phyloP scores from a whole-genome alignment of 2,329 filamentous ascomycete genomes.

The Penicillium sp. region DNA sequence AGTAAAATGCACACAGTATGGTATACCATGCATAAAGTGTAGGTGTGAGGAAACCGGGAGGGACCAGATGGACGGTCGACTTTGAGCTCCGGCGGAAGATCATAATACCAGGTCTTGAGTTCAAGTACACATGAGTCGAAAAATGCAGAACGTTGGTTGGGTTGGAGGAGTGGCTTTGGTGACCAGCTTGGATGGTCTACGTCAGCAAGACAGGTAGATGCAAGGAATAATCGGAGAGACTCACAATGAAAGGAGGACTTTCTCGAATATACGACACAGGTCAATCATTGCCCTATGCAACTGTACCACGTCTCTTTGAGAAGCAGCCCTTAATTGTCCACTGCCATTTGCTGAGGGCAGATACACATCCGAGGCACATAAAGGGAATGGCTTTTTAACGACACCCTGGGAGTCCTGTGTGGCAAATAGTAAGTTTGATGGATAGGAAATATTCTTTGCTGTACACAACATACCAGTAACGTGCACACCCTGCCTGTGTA shows the following conservation, averaged over 20 bases:
- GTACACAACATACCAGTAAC: slow-evolving; percentile 29
- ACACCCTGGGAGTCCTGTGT: slow-evolving; percentile 31
- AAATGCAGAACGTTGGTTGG: slow-evolving; percentile 24
- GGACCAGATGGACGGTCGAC: slow-evolving; percentile 23
- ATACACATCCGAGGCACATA: slow-evolving; percentile 10
- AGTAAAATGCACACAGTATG: slow-evolving; percentile 36
- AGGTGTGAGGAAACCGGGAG: slow-evolving; percentile 29
- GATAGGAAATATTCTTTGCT: too few relatives aligned
- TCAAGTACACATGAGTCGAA: slow-evolving; percentile 33
- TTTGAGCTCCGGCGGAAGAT: slow-evolving; percentile 32
- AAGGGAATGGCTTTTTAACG: slow-evolving; percentile 27
- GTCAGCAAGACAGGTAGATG: neutral
- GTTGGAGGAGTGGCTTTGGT: slow-evolving; percentile 27
- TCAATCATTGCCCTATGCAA: slow-evolving; percentile 30
- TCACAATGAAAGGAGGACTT: slow-evolving; percentile 32
- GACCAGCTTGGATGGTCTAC: slow-evolving; percentile 26
- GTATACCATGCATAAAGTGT: slow-evolving; percentile 37
- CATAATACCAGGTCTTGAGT: slow-evolving; percentile 37
- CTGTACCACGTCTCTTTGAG: slow-evolving; percentile 16
- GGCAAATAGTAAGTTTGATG: neutral
- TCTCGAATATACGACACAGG: slow-evolving; percentile 32
- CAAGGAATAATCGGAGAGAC: neutral
- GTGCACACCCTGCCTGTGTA: slow-evolving; percentile 40
- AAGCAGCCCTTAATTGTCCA: slow-evolving; percentile 18
- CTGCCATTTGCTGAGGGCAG: slow-evolving; percentile 17